A percentile compares a stretch with the other conserved stretches of the same genome.
phyloP scores from a whole-genome alignment of 176 grass and related monocot genomes.

The Pharus latifolius region DNA sequence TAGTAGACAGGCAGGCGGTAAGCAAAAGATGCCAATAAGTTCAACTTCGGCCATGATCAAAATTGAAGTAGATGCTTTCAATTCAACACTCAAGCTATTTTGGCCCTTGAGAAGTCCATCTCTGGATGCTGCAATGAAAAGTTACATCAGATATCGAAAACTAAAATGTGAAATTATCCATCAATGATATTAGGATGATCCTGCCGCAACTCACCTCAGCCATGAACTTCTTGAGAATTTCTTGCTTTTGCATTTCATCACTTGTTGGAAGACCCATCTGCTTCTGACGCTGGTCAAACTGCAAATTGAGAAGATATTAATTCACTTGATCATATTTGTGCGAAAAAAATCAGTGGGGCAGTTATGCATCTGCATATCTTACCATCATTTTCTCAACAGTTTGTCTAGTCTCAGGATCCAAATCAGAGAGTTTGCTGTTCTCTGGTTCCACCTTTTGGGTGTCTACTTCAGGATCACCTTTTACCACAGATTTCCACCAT shows the following conservation, averaged over 20 bases:
- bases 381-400: conserved; percentile 99
- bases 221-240: conserved; percentile 98
- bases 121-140: conserved; percentile 32
- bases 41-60: too few relatives aligned
- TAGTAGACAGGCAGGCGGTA: too few relatives aligned
- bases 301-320: background rate
- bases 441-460: conserved; percentile 80
- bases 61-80: too few relatives aligned
- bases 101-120: conserved; percentile 48
- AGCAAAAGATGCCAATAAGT: too few relatives aligned
- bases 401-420: conserved; percentile 93
- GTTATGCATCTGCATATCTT: conserved; percentile 12
- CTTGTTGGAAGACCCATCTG: conserved; percentile 90
- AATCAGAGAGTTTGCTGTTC: conserved; percentile 77
- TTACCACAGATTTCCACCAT: conserved; percentile 84
- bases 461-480: conserved; percentile 87
- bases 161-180: background rate
- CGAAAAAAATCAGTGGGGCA: background rate
- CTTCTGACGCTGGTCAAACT: conserved; percentile 99
- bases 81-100: conserved; percentile 23
- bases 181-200: background rate
- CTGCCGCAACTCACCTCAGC: conserved; percentile 23
- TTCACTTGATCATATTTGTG: background rate
- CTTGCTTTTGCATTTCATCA: conserved; percentile 96
- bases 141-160: background rate